These are phyloP conservation scores for Castanea mollissima DNA, from an alignment of 306 rosid species.

Conservation along the genomic window DNA sequence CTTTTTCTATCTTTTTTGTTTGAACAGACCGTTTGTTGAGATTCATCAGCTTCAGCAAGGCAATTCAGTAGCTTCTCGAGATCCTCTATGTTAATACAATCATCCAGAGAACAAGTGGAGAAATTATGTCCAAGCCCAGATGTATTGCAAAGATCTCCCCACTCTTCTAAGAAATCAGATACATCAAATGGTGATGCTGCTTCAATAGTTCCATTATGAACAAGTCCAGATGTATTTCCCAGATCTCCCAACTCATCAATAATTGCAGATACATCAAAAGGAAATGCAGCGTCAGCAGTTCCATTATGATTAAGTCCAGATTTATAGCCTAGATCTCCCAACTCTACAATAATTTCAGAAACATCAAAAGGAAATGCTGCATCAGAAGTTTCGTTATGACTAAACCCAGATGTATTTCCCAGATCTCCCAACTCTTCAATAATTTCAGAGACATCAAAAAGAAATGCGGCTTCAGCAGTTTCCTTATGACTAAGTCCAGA, in stretches of 20 bases:
- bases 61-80: too few relatives aligned
- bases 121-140: neutral
- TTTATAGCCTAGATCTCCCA: conserved; percentile 29
- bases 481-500: conserved; percentile 4
- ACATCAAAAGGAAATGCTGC: conserved; percentile 4
- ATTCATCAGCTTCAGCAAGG: too few relatives aligned
- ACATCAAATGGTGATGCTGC: conserved; percentile 5
- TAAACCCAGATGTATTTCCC: conserved; percentile 3
- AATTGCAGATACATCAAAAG: conserved; percentile 19
- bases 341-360: conserved; percentile 26
- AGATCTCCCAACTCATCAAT: conserved; percentile 32
- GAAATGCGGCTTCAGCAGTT: conserved; percentile 9
- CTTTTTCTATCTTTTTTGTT: too few relatives aligned
- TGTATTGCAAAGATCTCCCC: conserved; percentile 29
- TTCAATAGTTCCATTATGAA: conserved; percentile 11
- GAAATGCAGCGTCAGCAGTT: conserved; percentile 8
- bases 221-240: conserved; percentile 4
- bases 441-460: conserved; percentile 19
- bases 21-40: too few relatives aligned
- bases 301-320: conserved; percentile 4
- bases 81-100: too few relatives aligned
- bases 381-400: conserved; percentile 12
- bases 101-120: too few relatives aligned
- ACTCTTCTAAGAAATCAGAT: conserved; percentile 25
- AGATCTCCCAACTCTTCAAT: conserved; percentile 34